Evolutionary conservation across 176 grass and related monocot genomes (phyloP), one percentile per base, ranked within the genome.

Genomic region (Rhipidocladum racemiflorum): DNA sequence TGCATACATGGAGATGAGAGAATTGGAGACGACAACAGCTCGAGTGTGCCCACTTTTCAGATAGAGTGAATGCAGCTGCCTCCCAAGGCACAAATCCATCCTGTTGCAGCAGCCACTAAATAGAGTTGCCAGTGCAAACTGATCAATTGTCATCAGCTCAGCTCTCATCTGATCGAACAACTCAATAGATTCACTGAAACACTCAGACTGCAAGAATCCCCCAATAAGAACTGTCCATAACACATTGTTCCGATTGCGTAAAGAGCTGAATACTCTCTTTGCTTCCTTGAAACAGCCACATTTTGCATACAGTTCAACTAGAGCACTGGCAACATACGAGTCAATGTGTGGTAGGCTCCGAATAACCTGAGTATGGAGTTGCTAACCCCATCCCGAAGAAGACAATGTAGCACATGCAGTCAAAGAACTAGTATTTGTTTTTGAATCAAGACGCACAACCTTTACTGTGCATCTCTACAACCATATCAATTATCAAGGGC

Each of bases 231-330:
- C 88, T 71, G 88, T 93, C 95, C 95, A 98, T 11, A 88, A 70
- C 56, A 88, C 86, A 24, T 46, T 91, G 62, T 93, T 95, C 67
- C 61, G 84, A 43, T 93, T 67, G 5, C 8, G 49, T 53, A 87
- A 89, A 43, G 70, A 81, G 53, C 87, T 81, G 61, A 98, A 98
- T 24, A 88, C 86, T 79, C 90, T 68, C 70, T 70, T 89, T 61
- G 95, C 90, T 86, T 84, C 82, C 61, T 74, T 53, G 61, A 95
- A 88, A 85, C 84, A 30, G 46, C 90, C 90, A 84, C 88, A 90
- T 93, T 98, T 98, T 56, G 95, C 90, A 69, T 98, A 98, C 20
- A 98, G 68, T 68, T 98, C 88, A 85, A 98, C 87, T 65, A 98
- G 84, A 77, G 95, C 95, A 91, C 95, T 91, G 34, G 90, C 88